These are phyloP conservation scores for Lagenidium sp. DNA, from an alignment of 352 stramenopile genomes.

Conservation along the genomic window DNA sequence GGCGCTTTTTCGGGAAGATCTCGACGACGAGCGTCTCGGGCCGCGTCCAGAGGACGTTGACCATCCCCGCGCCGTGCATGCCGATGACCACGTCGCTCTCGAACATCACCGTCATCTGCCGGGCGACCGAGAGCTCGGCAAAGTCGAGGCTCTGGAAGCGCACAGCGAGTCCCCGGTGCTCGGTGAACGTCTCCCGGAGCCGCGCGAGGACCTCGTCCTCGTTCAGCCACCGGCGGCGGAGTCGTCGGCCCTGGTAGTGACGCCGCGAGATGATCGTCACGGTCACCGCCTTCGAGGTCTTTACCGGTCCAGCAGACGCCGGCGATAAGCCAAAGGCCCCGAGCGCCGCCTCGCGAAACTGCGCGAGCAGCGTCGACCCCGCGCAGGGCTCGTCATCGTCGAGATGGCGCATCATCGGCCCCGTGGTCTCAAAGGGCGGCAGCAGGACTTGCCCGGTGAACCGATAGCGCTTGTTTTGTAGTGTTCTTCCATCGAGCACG, in stretches of 20 bases:
- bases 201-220: slow-evolving; percentile 6
- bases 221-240: slow-evolving; percentile 11
- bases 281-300: neutral
- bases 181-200: slow-evolving; percentile 4
- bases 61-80: slow-evolving; percentile 66
- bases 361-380: slow-evolving; percentile 29
- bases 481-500: slow-evolving; percentile 9
- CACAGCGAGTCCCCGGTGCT: slow-evolving; percentile 5
- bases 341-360: slow-evolving; percentile 21
- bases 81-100: slow-evolving; percentile 64
- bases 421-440: slow-evolving; percentile 30
- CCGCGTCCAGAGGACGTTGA: slow-evolving; percentile 53
- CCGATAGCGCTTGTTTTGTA: slow-evolving; percentile 15
- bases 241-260: neutral
- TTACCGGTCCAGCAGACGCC: no score
- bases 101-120: slow-evolving; percentile 49
- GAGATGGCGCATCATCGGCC: slow-evolving; percentile 53
- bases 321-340: neutral
- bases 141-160: slow-evolving; percentile 57
- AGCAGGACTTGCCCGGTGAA: slow-evolving; percentile 26
- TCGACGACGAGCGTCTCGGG: slow-evolving; percentile 44
- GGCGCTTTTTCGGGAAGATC: slow-evolving; percentile 43
- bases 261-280: slow-evolving; percentile 12
- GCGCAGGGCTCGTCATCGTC: slow-evolving; percentile 44
- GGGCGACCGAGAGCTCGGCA: slow-evolving; percentile 25